Percentiles rank a stretch among this genome's conserved stretches.
Conservation (phyloP, 495 filamentous ascomycete genomes). For the Viridothelium virens region DNA sequence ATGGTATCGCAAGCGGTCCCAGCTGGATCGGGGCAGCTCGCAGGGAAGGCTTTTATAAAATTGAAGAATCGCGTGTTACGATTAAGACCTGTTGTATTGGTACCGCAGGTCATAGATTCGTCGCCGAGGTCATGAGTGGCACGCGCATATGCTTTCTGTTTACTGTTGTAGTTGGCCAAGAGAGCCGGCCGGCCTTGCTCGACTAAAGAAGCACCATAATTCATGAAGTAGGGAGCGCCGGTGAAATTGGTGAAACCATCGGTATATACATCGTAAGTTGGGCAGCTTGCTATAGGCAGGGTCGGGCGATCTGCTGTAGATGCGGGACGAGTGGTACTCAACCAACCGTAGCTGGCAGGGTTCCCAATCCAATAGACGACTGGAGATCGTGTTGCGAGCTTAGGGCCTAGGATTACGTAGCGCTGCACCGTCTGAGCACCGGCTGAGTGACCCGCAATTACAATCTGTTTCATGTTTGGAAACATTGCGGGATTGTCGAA, state of each 20-base stretch:
- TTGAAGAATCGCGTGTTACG: constrained; percentile 26
- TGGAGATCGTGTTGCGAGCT: constrained; percentile 12
- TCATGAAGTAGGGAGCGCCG: constrained; percentile 8
- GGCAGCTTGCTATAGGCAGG: constrained; percentile 9
- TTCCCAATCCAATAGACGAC: constrained; percentile 23
- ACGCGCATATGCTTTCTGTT: constrained; percentile 18
- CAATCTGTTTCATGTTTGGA: constrained; percentile 24
- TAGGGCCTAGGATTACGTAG: constrained; percentile 20
- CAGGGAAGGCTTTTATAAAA: constrained; percentile 23
- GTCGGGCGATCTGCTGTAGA: constrained; percentile 6
- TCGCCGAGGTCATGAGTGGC: constrained; percentile 20
- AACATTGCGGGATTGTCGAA: constrained; percentile 21
- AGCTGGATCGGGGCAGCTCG: constrained; percentile 16
- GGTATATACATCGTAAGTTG: constrained; percentile 21
- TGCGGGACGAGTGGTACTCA: constrained; percentile 16
- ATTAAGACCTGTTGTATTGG: constrained; percentile 17
- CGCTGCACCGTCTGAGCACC: constrained; percentile 23
- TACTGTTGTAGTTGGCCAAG: constrained; percentile 21
- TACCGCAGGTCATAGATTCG: constrained; percentile 18
- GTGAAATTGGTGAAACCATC: constrained; percentile 22
- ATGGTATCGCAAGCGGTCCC: constrained; percentile 20
- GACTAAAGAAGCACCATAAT: constrained; percentile 18
- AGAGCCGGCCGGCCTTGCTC: constrained; percentile 15
- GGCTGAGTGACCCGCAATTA: constrained; percentile 22
- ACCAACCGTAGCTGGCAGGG: constrained; percentile 21